phyloP scores from a whole-genome alignment of 2,329 filamentous ascomycete species.

The Penicillium sp. region DNA sequence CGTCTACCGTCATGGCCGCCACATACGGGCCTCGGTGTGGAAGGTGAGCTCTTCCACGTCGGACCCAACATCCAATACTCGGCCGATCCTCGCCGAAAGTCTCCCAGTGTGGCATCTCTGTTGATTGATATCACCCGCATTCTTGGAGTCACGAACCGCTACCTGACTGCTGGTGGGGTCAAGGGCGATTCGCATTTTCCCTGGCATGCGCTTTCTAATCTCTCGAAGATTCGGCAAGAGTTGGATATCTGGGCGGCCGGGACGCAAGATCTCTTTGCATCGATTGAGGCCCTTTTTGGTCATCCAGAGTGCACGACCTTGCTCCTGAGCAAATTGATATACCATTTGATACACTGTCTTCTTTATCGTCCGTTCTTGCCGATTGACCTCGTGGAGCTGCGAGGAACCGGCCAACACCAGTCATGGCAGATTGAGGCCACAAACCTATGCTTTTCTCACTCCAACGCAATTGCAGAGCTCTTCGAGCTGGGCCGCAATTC shows the following conservation, averaged over 20 bases:
- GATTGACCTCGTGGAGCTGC: conserved; percentile 73
- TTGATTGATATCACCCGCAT: conserved; percentile 80
- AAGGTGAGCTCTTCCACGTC: conserved; percentile 76
- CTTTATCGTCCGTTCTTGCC: conserved; percentile 83
- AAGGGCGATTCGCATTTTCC: conserved; percentile 88
- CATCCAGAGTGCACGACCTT: conserved; percentile 72
- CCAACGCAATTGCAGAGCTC: conserved; percentile 78
- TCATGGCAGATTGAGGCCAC: conserved; percentile 91
- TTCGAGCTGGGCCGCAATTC: conserved; percentile 72
- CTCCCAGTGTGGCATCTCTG: conserved; percentile 70
- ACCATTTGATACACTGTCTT: conserved; percentile 79
- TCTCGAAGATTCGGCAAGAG: conserved; percentile 80
- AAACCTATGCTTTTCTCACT: conserved; percentile 78
- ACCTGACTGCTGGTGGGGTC: conserved; percentile 76
- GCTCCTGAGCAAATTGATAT: conserved; percentile 77
- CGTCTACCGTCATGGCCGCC: conserved; percentile 69
- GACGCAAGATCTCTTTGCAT: conserved; percentile 71
- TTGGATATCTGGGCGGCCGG: conserved; percentile 79
- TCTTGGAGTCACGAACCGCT: conserved; percentile 74
- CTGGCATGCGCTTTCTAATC: conserved; percentile 78
- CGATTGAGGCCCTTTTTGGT: conserved; percentile 67
- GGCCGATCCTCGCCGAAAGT: conserved; percentile 61
- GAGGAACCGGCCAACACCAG: conserved; percentile 74
- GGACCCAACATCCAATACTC: conserved; percentile 71
- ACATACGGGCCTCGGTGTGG: conserved; percentile 56